Base-by-base conservation (phyloP, 495 filamentous ascomycete species). In the Annulohypoxylon maeteangense region DNA sequence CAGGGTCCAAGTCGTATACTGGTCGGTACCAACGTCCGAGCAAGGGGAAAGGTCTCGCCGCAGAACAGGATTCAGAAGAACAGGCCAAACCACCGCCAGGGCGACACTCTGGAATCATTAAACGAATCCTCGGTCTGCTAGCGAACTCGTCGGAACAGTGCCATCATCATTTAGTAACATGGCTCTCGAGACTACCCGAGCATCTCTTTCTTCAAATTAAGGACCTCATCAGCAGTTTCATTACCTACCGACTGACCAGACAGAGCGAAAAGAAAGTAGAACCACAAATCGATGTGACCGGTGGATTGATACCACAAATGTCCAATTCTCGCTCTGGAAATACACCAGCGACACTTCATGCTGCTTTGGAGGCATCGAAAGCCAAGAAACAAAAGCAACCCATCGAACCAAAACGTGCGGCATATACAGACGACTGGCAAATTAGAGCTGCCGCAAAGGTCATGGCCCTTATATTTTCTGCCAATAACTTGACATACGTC, bases 361-460 rank as follows among this genome's bases (percentile, higher is more conserved):
- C 92, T 27, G 93, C 92, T 6, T 82, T 97, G n/a, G 91, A 89
- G 55, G 70, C 75, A 25, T 68, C 79, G 1, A 73, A 68, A 34
- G 61, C 68, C 16, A 77, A 71, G 61, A 78, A 75, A 42, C 65
- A 74, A 54, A 80, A 85, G 81, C 82, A 83, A 79, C 64, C 82
- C 77, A 57, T 83, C 74, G 77, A 89, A 79, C 83, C 84, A 14
- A 83, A 88, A 44, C 84, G 84, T 12, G 84, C 90, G 0, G 76
- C 88, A 0, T 97, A 97, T 72, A 84, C 86, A 23, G 93, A 95
- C 57, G 95, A 97, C 74, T 98, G 94, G 94, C 94, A 98, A 78
- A 88, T 97, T 42, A 91, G 90, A 72, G 91, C 91, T 20, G 92
- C 91, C 11, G 90, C 93, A 4, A 89, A 89, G 68, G 87, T 97